A percentile compares a stretch with the other conserved stretches of the same genome.
Evolutionary conservation across 352 stramenopile species (phyloP).

Genomic region (Phytophthora hybrid): DNA sequence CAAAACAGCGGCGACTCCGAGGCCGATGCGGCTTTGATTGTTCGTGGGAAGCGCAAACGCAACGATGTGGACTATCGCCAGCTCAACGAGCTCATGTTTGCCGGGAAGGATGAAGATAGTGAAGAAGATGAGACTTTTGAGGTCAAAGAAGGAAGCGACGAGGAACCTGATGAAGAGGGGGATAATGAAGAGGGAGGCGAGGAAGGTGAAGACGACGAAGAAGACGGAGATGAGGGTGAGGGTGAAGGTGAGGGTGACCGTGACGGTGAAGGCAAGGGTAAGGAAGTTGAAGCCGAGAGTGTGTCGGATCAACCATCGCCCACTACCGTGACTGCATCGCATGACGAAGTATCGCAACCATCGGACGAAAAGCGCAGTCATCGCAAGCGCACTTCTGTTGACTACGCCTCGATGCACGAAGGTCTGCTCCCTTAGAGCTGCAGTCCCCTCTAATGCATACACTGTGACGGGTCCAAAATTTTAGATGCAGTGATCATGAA

Average conservation of each 20-base stretch:
- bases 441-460: neutral
- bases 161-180: constrained; percentile 42
- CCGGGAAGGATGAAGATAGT: constrained; percentile 63
- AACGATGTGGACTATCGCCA: constrained; percentile 82
- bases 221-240: constrained; percentile 11
- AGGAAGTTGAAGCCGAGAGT: constrained; percentile 14
- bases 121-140: constrained; percentile 63
- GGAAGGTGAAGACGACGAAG: neutral
- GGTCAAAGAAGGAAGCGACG: constrained; percentile 53
- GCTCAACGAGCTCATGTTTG: constrained; percentile 85
- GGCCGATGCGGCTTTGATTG: constrained; percentile 52
- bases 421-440: constrained; percentile 40
- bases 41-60: constrained; percentile 82
- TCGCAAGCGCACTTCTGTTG: constrained; percentile 43
- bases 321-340: constrained; percentile 32
- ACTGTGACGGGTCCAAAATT: constrained; percentile 9
- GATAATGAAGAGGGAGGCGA: constrained; percentile 43
- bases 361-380: constrained; percentile 26
- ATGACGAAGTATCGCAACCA: constrained; percentile 26
- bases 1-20: constrained; percentile 31
- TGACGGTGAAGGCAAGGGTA: neutral
- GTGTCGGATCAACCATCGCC: constrained; percentile 30
- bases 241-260: constrained; percentile 16
- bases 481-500: constrained; percentile 38
- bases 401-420: constrained; percentile 78